Evolutionary conservation across 2,329 filamentous ascomycete genomes (phyloP).

Genomic region (Stemphylium vesicarium): DNA sequence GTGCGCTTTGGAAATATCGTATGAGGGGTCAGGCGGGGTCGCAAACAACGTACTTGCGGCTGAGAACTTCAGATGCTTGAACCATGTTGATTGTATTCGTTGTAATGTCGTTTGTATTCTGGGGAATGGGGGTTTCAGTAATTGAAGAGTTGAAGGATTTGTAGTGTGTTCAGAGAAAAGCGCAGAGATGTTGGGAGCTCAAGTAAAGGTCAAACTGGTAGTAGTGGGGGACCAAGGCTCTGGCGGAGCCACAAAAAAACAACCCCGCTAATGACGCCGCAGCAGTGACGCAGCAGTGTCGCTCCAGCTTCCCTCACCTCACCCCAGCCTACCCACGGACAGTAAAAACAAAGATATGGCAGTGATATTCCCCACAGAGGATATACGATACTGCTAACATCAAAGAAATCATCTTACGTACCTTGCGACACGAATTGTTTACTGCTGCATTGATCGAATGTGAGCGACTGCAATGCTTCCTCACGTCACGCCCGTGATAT

Average conservation of each 20-base stretch:
- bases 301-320: conserved; percentile 9
- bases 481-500: neutral
- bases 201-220: conserved; percentile 15
- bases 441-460: conserved; percentile 45
- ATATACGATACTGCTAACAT: neutral
- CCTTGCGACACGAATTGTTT: too few relatives aligned
- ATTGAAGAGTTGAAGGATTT: neutral
- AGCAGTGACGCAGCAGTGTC: conserved; percentile 14
- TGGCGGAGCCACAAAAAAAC: conserved; percentile 12
- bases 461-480: neutral
- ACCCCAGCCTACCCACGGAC: neutral
- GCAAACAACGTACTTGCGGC: conserved; percentile 62
- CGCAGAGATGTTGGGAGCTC: conserved; percentile 3
- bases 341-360: conserved; percentile 12
- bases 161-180: conserved; percentile 5
- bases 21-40: conserved; percentile 2
- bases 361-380: neutral
- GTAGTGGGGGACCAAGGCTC: conserved; percentile 14
- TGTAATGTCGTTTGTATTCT: neutral
- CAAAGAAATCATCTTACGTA: too few relatives aligned
- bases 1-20: neutral
- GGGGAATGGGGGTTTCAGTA: neutral
- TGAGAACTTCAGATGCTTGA: conserved; percentile 52
- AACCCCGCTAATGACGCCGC: conserved; percentile 20
- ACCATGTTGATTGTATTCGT: conserved; percentile 21